Evolutionary conservation across 2,329 filamentous ascomycete genomes (phyloP), one percentile per base, ranked within the genome.

Genomic region (Cercospora beticola): DNA sequence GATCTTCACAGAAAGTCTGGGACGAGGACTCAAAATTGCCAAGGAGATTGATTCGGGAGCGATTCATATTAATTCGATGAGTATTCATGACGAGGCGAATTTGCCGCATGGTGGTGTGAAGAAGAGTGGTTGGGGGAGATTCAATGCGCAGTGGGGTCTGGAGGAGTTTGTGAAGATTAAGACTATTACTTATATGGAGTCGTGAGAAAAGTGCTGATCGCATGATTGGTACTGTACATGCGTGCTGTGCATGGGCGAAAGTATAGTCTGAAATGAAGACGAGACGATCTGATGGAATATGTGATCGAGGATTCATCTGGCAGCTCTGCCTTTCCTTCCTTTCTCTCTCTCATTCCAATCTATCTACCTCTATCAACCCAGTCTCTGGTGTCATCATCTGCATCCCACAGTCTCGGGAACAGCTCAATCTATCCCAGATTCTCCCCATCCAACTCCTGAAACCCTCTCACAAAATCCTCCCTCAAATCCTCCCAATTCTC

Each of bases 401-500:
- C 36, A n/a, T 4, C 16, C 36, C 16, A n/a, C 16, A n/a, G 5
- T 8, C 2, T n/a, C 0, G 36, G 36, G 3, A 8, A 5, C 43
- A 12, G 9, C 18, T 49, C 54, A 57, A 28, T n/a, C 54, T 30
- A 58, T 59, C 16, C 67, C 62, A 30, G 16, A 26, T 23, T 21
- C 21, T 74, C 74, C 33, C 57, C 65, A 8, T 64, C 76, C 76
- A 93, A 76, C 18, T 84, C 86, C 78, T 84, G 83, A 66, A 94
- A 89, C 0, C 86, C 93, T 70, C 86, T 84, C 65, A 89, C 75
- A 52, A 98, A 78, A 82, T 98, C 94, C 43, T 86, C 86, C 79
- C 86, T 88, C 77, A 99, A 78, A 81, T 98, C 95, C 79, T 95
- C 91, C 84, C 91, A 91, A 58, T 86, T 88, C 83, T 99, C 95